Evolutionary conservation across 2,329 filamentous ascomycete genomes (phyloP).

Genomic region (Cladosporium velox): DNA sequence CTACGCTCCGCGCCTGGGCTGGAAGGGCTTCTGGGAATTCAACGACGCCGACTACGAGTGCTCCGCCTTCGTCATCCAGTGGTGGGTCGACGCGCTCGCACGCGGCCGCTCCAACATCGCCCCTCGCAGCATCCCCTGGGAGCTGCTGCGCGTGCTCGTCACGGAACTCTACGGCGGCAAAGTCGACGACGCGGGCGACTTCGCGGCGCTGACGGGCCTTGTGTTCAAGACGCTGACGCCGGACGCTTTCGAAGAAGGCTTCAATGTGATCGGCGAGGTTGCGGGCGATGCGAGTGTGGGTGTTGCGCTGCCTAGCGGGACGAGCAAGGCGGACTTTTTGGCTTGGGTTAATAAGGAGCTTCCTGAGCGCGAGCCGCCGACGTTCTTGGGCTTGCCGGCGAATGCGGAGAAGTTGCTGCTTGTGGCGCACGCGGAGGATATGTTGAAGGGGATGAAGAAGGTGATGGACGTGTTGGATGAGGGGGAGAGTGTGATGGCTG

Average conservation of each 20-base stretch:
- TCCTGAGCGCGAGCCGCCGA: constrained; percentile 93
- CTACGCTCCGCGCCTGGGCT: constrained; percentile 90
- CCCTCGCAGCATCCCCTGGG: constrained; percentile 92
- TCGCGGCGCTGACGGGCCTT: constrained; percentile 68
- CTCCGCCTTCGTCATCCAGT: constrained; percentile 91
- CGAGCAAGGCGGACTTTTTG: constrained; percentile 81
- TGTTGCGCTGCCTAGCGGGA: constrained; percentile 75
- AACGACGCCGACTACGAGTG: constrained; percentile 99
- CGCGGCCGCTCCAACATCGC: constrained; percentile 89
- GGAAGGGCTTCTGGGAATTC: constrained; percentile 99
- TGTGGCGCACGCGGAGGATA: constrained; percentile 79
- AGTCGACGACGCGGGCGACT: constrained; percentile 89
- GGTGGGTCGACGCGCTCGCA: constrained; percentile 83
- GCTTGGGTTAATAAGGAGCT: constrained; percentile 81
- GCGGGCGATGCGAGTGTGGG: constrained; percentile 45
- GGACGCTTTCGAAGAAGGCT: constrained; percentile 86
- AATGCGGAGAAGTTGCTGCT: constrained; percentile 96
- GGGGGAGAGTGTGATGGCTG: constrained; percentile 78
- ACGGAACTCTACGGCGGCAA: constrained; percentile 97
- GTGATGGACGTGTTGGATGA: constrained; percentile 90
- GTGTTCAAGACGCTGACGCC: constrained; percentile 80
- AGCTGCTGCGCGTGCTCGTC: constrained; percentile 87
- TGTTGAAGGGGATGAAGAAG: constrained; percentile 81
- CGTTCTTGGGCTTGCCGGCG: constrained; percentile 87
- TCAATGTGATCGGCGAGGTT: constrained; percentile 75